phyloP scores from a whole-genome alignment of 257 asterid species.

The Echites panduratus region DNA sequence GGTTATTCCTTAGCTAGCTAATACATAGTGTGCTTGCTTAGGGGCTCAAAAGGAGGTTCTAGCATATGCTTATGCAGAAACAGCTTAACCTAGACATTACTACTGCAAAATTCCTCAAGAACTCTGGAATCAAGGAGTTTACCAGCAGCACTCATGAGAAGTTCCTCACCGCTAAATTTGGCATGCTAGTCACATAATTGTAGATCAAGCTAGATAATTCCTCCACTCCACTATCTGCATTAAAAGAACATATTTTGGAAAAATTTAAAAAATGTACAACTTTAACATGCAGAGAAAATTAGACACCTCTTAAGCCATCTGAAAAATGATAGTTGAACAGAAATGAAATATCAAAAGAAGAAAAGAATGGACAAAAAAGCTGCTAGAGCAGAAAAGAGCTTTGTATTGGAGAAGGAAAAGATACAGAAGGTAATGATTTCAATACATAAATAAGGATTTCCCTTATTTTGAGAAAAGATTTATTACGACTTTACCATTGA shows the following conservation, averaged over 20 bases:
- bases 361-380: neutral
- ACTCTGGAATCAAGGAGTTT: constrained; percentile 29
- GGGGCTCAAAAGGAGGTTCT: neutral
- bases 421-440: neutral
- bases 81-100: neutral
- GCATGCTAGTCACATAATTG: constrained; percentile 49
- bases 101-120: constrained; percentile 13
- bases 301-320: neutral
- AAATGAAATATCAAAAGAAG: neutral
- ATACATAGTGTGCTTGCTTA: neutral
- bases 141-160: constrained; percentile 46
- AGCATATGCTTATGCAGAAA: neutral
- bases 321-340: neutral
- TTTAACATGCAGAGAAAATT: neutral
- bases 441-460: neutral
- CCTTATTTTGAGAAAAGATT: neutral
- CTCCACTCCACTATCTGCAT: constrained; percentile 50
- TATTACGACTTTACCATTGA: constrained; percentile 43
- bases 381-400: neutral
- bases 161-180: constrained; percentile 70
- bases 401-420: neutral
- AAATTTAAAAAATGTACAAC: constrained; percentile 6
- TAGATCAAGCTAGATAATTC: constrained; percentile 56
- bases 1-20: neutral
- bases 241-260: constrained; percentile 13